Evolutionary conservation across 768 basidiomycete genomes (phyloP).

Genomic region (Termitomyces bulborhizus): DNA sequence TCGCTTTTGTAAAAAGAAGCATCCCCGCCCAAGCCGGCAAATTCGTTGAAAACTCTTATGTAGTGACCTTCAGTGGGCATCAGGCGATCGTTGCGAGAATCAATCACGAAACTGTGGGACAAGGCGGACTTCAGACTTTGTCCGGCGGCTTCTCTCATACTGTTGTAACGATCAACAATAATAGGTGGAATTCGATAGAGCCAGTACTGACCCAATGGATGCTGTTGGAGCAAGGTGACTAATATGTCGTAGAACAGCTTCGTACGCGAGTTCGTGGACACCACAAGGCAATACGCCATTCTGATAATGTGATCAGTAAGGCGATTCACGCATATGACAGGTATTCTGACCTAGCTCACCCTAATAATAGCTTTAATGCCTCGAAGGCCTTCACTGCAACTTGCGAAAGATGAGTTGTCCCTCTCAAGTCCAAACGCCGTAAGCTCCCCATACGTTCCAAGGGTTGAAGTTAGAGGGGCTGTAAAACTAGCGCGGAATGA

Average conservation of each 20-base stretch:
- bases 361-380: constrained; percentile 65
- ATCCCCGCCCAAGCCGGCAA: constrained; percentile 81
- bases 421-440: constrained; percentile 68
- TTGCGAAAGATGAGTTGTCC: constrained; percentile 76
- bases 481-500: constrained; percentile 70
- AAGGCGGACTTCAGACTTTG: constrained; percentile 77
- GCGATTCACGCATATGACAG: constrained; percentile 13
- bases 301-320: constrained; percentile 21
- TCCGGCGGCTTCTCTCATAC: constrained; percentile 82
- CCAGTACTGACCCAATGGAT: constrained; percentile 63
- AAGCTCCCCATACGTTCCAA: constrained; percentile 67
- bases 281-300: constrained; percentile 32
- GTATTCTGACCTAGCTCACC: constrained; percentile 58
- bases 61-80: constrained; percentile 58
- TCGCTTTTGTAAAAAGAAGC: constrained; percentile 72
- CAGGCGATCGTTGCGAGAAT: constrained; percentile 71
- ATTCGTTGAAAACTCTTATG: constrained; percentile 56
- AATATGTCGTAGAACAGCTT: constrained; percentile 74
- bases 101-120: constrained; percentile 67
- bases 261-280: constrained; percentile 79
- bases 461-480: constrained; percentile 52
- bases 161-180: constrained; percentile 21
- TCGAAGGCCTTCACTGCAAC: constrained; percentile 57
- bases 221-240: constrained; percentile 67
- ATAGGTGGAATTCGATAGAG: not conserved